A percentile compares a stretch with the other conserved stretches of the same genome.
Conservation (phyloP, 2,329 filamentous ascomycete species). For the Aspergillus carbonarius region DNA sequence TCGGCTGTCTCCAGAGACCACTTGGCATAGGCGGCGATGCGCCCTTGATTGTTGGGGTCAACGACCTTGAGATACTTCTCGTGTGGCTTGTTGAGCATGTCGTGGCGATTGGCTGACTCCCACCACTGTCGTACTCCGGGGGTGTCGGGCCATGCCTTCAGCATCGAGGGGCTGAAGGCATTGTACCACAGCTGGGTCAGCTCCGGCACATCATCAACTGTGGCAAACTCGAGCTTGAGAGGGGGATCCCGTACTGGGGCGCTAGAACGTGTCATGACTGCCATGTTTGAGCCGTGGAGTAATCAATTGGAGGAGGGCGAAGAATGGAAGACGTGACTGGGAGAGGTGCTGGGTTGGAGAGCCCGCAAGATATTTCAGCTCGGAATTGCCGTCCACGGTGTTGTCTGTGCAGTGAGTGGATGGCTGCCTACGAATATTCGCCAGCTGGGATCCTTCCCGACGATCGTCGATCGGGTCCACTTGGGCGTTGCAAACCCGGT, state of each 20-base stretch:
- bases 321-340: neutral
- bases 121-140: slow-evolving; percentile 29
- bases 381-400: too few species aligned
- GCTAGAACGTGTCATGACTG: neutral
- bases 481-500: too few species aligned
- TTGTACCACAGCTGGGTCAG: slow-evolving; percentile 27
- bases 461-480: too few species aligned
- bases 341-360: too few species aligned
- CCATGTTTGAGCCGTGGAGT: neutral
- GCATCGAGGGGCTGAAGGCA: slow-evolving; percentile 24
- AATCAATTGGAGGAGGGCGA: neutral
- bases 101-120: slow-evolving; percentile 19
- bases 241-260: neutral
- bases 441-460: too few species aligned
- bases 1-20: slow-evolving; percentile 29
- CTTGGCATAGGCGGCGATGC: slow-evolving; percentile 30
- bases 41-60: slow-evolving; percentile 17
- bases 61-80: slow-evolving; percentile 29
- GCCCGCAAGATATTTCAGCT: too few species aligned
- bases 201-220: slow-evolving; percentile 24
- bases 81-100: slow-evolving; percentile 24
- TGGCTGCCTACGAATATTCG: too few species aligned
- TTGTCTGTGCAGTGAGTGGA: too few species aligned
- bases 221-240: slow-evolving; percentile 16
- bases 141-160: slow-evolving; percentile 27